Conservation (phyloP, 768 basidiomycete genomes). For the Chlorophyllum brunneum region DNA sequence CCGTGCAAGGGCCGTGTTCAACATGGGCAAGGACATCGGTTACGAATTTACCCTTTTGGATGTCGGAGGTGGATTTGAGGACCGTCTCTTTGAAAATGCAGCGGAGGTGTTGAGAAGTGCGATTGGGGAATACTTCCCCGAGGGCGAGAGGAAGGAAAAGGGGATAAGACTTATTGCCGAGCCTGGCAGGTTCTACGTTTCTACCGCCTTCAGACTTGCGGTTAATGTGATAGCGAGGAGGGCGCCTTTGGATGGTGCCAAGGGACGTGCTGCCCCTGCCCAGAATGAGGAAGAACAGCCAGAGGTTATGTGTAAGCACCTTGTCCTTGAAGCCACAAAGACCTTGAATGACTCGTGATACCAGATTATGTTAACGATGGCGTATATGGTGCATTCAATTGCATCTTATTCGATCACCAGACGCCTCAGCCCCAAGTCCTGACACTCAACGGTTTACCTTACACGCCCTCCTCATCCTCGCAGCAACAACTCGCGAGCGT, state of each 20-base stretch:
- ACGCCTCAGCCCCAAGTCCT: slow-evolving; percentile 69
- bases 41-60: slow-evolving; percentile 85
- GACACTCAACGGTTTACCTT: slow-evolving; percentile 65
- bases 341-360: slow-evolving; percentile 9
- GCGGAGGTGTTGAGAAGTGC: slow-evolving; percentile 67
- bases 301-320: slow-evolving; percentile 86
- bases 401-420: slow-evolving; percentile 97
- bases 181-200: slow-evolving; percentile 93
- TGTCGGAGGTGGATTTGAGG: slow-evolving; percentile 96
- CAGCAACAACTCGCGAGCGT: slow-evolving; percentile 58
- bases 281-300: slow-evolving; percentile 32
- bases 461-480: slow-evolving; percentile 35
- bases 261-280: slow-evolving; percentile 4
- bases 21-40: slow-evolving; percentile 79
- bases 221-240: slow-evolving; percentile 91
- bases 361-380: slow-evolving; percentile 99
- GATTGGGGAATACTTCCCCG: slow-evolving; percentile 78
- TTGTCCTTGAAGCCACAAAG: slow-evolving; percentile 3
- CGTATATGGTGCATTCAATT: slow-evolving; percentile 96
- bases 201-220: slow-evolving; percentile 88
- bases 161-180: slow-evolving; percentile 87
- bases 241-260: slow-evolving; percentile 36
- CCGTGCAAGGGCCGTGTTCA: slow-evolving; percentile 80
- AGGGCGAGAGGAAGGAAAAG: slow-evolving; percentile 46
- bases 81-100: slow-evolving; percentile 76